Percentiles rank a stretch among this genome's conserved stretches.
phyloP scores from a whole-genome alignment of 257 asterid species.

The Thymus quinquecostatus region DNA sequence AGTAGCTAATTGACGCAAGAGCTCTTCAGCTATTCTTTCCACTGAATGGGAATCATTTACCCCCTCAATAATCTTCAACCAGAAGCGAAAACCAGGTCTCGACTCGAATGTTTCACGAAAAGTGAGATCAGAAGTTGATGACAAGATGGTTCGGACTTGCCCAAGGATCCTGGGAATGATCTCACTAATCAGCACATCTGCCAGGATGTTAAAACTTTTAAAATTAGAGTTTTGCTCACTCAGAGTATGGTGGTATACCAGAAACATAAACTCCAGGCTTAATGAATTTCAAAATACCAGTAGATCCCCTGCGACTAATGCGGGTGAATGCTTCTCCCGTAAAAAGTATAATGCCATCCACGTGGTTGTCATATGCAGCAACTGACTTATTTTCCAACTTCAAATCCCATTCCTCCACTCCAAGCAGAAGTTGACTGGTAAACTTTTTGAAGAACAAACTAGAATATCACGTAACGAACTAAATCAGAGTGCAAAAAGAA shows the following conservation, averaged over 20 bases:
- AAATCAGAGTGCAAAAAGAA: constrained; percentile 27
- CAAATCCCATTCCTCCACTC: constrained; percentile 67
- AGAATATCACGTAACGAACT: constrained; percentile 47
- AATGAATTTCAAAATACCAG: constrained; percentile 54
- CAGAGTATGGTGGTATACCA: constrained; percentile 26
- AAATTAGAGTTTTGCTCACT: constrained; percentile 23
- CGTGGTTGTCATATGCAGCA: constrained; percentile 32
- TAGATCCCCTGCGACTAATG: constrained; percentile 90
- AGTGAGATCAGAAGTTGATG: constrained; percentile 46
- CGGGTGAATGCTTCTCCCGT: constrained; percentile 77
- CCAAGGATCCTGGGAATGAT: constrained; percentile 62
- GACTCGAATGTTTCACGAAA: constrained; percentile 46
- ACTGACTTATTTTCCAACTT: constrained; percentile 42
- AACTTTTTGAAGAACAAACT: constrained; percentile 77
- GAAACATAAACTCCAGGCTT: constrained; percentile 28
- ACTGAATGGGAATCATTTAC: constrained; percentile 83
- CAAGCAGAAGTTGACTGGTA: constrained; percentile 71
- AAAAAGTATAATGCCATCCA: constrained; percentile 51
- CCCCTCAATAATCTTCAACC: constrained; percentile 78
- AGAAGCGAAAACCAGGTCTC: constrained; percentile 66
- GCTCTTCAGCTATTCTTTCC: constrained; percentile 88
- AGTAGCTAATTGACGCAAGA: constrained; percentile 70
- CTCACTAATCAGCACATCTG: constrained; percentile 82
- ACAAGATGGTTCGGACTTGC: constrained; percentile 51
- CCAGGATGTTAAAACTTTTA: constrained; percentile 30